phyloP scores from a whole-genome alignment of 176 grass and related monocot genomes.

The Secale cereale region DNA sequence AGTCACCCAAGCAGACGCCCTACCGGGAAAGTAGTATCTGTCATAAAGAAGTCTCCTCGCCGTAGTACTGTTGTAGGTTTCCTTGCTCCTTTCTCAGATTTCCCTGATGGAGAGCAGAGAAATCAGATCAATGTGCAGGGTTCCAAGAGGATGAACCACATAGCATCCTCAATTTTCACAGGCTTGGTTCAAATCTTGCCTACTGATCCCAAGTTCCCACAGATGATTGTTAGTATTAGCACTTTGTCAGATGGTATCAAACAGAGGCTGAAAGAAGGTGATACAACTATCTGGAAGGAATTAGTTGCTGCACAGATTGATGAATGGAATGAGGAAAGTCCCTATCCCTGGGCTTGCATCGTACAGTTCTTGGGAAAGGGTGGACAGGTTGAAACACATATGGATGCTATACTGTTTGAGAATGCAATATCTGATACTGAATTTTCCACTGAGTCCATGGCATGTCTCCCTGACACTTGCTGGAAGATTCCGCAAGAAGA shows the following conservation, averaged over 20 bases:
- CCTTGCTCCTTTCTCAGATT: constrained; percentile 50
- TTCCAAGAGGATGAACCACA: constrained; percentile 44
- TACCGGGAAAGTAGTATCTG: constrained; percentile 80
- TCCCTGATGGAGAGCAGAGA: constrained; percentile 47
- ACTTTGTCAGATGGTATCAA: constrained; percentile 57
- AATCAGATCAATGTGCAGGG: constrained; percentile 25
- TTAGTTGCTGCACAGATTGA: constrained; percentile 76
- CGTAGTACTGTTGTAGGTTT: constrained; percentile 82
- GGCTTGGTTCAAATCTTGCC: constrained; percentile 53
- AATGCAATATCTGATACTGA: constrained; percentile 57
- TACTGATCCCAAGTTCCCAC: constrained; percentile 76
- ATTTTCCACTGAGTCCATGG: constrained; percentile 57
- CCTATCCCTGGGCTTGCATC: constrained; percentile 57
- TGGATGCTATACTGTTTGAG: constrained; percentile 89
- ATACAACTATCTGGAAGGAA: constrained; percentile 51
- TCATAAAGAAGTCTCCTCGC: constrained; percentile 66
- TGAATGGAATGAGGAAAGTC: constrained; percentile 78
- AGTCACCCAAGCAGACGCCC: constrained; percentile 69
- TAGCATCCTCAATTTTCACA: constrained; percentile 19
- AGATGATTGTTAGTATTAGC: constrained; percentile 57
- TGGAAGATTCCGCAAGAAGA: constrained; percentile 79
- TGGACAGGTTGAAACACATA: constrained; percentile 74
- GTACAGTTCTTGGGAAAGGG: constrained; percentile 66
- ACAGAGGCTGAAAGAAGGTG: constrained; percentile 57
- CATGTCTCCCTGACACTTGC: constrained; percentile 54